Evolutionary conservation across 352 stramenopile species (phyloP).

Genomic region (Pythium aristosporum): DNA sequence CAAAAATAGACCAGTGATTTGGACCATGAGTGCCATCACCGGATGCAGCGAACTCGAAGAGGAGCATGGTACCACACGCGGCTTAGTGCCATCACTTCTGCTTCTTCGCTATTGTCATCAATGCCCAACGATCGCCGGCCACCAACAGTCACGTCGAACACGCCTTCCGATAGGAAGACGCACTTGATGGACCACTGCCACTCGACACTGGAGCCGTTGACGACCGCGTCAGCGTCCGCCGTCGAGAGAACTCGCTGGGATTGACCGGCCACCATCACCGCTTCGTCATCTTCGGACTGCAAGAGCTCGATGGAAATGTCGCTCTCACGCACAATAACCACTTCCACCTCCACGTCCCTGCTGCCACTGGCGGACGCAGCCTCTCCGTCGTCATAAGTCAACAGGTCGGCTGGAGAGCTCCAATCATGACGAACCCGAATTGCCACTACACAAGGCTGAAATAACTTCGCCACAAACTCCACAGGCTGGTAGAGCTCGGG

Average conservation of each 20-base stretch:
- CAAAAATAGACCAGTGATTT: conserved; percentile 2
- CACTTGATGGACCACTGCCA: conserved; percentile 35
- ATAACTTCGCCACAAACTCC: conserved; percentile 4
- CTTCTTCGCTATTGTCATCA: conserved; percentile 1
- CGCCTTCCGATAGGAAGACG: conserved; percentile 65
- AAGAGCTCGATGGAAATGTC: background rate
- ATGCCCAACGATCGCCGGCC: conserved; percentile 8
- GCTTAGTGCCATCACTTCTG: too few relatives aligned
- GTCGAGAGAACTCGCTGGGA: conserved; percentile 7
- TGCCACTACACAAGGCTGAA: conserved; percentile 16
- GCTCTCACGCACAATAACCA: conserved; percentile 12
- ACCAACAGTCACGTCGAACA: conserved; percentile 44
- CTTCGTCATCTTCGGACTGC: background rate
- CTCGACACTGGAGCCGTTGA: background rate
- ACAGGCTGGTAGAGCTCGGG: background rate
- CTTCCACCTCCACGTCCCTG: background rate
- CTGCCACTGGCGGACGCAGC: background rate
- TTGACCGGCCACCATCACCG: conserved; percentile 17
- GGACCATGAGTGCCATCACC: conserved; percentile 2
- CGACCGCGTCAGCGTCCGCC: background rate
- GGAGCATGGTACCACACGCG: conserved; percentile 47
- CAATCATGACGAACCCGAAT: conserved; percentile 9
- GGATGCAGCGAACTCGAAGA: conserved; percentile 39
- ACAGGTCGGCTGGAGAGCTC: background rate
- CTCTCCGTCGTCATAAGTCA: background rate